Conservation (phyloP, 2,329 filamentous ascomycete genomes). For the Proliferodiscus dingleyae region DNA sequence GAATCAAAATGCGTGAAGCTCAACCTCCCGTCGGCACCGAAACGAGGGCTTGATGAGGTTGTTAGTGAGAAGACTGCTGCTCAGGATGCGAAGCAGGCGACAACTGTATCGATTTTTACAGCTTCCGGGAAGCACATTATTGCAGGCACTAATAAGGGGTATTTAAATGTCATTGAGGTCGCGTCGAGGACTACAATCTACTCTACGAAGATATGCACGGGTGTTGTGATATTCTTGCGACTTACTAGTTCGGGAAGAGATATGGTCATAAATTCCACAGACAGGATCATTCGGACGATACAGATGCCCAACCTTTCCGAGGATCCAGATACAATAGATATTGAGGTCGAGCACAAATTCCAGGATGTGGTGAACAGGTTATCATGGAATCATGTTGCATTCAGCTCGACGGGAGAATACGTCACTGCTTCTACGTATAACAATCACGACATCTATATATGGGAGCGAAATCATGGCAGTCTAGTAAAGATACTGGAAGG, state of each 20-base stretch:
- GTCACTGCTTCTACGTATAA: constrained; percentile 96
- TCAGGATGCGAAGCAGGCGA: constrained; percentile 91
- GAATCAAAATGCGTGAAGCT: constrained; percentile 67
- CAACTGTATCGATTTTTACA: constrained; percentile 87
- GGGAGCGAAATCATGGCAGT: constrained; percentile 91
- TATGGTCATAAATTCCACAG: constrained; percentile 86
- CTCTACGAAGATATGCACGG: constrained; percentile 81
- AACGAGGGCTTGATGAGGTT: constrained; percentile 66
- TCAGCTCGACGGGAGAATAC: constrained; percentile 91
- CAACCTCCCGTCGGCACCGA: constrained; percentile 75
- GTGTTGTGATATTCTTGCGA: constrained; percentile 82
- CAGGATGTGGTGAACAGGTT: constrained; percentile 94
- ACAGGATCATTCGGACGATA: constrained; percentile 91
- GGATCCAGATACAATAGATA: constrained; percentile 77
- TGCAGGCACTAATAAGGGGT: constrained; percentile 90
- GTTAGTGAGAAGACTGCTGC: constrained; percentile 78
- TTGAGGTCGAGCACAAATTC: constrained; percentile 95
- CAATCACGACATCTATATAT: constrained; percentile 98
- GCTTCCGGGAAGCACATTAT: constrained; percentile 82
- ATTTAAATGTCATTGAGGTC: constrained; percentile 90
- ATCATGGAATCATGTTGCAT: constrained; percentile 95
- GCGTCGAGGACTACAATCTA: constrained; percentile 77
- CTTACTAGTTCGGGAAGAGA: constrained; percentile 81
- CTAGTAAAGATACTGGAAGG: constrained; percentile 96
- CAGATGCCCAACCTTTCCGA: constrained; percentile 73